phyloP scores from a whole-genome alignment of 108 stramenopile genomes.

The Mediolabrus comicus region DNA sequence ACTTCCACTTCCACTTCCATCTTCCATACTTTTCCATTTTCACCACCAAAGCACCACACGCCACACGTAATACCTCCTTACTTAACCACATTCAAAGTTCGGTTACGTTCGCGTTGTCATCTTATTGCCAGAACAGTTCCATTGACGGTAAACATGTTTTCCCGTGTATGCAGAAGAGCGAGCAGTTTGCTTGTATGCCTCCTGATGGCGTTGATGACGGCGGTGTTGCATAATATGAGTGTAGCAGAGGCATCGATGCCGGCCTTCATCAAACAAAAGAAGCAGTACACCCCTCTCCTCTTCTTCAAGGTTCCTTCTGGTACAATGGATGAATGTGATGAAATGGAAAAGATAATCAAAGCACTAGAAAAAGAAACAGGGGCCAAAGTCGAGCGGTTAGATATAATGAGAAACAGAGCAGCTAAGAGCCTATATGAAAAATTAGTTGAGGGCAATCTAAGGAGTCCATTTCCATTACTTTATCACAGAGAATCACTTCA shows the following conservation, averaged over 20 bases:
- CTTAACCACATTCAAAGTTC: no score
- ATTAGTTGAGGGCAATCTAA: constrained; percentile 38
- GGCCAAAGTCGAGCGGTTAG: constrained; percentile 66
- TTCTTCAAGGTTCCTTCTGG: constrained; percentile 75
- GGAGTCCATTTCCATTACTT: constrained; percentile 55
- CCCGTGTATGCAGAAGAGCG: not conserved
- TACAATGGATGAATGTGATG: constrained; percentile 65
- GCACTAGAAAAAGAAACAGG: constrained; percentile 62
- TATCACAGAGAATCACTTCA: constrained; percentile 79
- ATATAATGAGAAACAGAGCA: constrained; percentile 52
- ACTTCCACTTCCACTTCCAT: not conserved
- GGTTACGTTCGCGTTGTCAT: no score
- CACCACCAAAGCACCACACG: no score
- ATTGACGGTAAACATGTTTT: no score
- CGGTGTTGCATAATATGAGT: not conserved
- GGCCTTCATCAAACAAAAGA: constrained; percentile 46
- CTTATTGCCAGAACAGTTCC: no score
- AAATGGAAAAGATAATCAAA: constrained; percentile 62
- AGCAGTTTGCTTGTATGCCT: not conserved
- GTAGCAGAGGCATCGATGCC: constrained; percentile 4
- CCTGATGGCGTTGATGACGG: constrained; percentile 4
- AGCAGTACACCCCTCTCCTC: constrained; percentile 67
- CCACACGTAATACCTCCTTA: no score
- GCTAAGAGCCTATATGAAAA: constrained; percentile 59
- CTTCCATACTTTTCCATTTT: no score